phyloP scores from a whole-genome alignment of 2,329 filamentous ascomycete genomes.

The Chaetomium sp. region DNA sequence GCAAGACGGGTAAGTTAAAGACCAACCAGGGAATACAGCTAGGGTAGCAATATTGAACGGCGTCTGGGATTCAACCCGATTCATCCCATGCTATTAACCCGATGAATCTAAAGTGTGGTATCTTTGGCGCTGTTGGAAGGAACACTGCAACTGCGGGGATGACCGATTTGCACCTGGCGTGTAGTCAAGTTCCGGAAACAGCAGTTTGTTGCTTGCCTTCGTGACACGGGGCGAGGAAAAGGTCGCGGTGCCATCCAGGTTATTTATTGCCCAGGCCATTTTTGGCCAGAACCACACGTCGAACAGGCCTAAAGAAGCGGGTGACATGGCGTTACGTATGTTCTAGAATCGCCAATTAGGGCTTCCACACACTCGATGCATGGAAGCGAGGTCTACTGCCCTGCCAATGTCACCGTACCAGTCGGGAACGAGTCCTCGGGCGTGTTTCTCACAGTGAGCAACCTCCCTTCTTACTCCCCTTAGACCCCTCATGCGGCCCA shows the following conservation, averaged over 20 bases:
- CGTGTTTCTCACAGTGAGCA: neutral
- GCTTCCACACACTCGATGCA: constrained; percentile 10
- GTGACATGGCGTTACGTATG: neutral
- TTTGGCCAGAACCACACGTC: neutral
- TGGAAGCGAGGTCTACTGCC: constrained; percentile 22
- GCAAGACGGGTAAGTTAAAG: constrained; percentile 16
- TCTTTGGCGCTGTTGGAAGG: neutral
- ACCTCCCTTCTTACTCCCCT: neutral
- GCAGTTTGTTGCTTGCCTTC: neutral
- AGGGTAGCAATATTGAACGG: constrained; percentile 6
- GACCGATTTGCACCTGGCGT: neutral
- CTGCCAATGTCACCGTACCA: neutral
- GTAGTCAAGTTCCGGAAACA: neutral
- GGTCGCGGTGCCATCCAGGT: constrained; percentile 8
- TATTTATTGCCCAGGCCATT: constrained; percentile 7
- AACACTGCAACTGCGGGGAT: neutral
- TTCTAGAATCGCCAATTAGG: neutral
- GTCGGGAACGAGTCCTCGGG: neutral
- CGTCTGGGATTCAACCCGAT: constrained; percentile 21
- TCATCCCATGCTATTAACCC: constrained; percentile 27
- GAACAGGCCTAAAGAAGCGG: neutral
- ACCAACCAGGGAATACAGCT: neutral
- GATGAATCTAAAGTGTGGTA: constrained; percentile 15
- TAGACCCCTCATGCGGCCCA: neutral
- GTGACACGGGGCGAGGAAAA: neutral